A percentile compares a stretch with the other conserved stretches of the same genome.
Conservation (phyloP, 192 early-diverging fungal species). For the Mortierella hygrophila region DNA sequence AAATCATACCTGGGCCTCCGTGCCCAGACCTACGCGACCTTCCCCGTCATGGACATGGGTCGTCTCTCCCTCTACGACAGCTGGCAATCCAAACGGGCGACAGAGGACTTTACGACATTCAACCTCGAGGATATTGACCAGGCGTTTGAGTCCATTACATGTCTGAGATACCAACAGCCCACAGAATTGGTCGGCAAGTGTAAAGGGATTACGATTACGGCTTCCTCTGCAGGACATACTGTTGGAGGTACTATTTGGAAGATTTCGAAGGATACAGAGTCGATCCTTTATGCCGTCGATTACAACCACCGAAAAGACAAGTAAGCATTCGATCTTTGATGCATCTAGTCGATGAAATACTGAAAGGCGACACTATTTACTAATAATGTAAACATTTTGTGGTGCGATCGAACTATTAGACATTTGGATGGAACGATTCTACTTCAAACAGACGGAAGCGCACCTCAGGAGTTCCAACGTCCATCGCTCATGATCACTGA, state of each 20-base stretch:
- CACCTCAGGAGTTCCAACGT: constrained; percentile 74
- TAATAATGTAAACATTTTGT: background rate
- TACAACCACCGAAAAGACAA: constrained; percentile 94
- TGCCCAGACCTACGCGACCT: constrained; percentile 91
- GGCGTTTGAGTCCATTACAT: constrained; percentile 85
- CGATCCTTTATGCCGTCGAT: constrained; percentile 96
- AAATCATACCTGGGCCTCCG: constrained; percentile 80
- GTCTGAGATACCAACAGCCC: constrained; percentile 91
- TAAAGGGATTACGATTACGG: constrained; percentile 89
- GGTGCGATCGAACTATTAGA: constrained; percentile 47
- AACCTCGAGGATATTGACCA: constrained; percentile 83
- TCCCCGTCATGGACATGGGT: constrained; percentile 95
- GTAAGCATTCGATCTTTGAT: constrained; percentile 58
- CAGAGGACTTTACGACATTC: constrained; percentile 83
- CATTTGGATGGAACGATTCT: constrained; percentile 85
- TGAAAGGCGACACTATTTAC: no score
- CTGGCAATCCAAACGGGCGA: constrained; percentile 74
- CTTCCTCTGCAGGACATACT: constrained; percentile 93
- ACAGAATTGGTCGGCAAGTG: constrained; percentile 79
- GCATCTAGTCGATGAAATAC: no score
- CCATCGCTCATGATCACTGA: constrained; percentile 97
- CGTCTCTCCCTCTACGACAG: constrained; percentile 86
- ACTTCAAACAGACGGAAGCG: constrained; percentile 67
- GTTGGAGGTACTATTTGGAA: constrained; percentile 98
- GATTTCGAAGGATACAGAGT: constrained; percentile 93